phyloP scores from a whole-genome alignment of 208 protist genomes.

The Porcisia hertigi region DNA sequence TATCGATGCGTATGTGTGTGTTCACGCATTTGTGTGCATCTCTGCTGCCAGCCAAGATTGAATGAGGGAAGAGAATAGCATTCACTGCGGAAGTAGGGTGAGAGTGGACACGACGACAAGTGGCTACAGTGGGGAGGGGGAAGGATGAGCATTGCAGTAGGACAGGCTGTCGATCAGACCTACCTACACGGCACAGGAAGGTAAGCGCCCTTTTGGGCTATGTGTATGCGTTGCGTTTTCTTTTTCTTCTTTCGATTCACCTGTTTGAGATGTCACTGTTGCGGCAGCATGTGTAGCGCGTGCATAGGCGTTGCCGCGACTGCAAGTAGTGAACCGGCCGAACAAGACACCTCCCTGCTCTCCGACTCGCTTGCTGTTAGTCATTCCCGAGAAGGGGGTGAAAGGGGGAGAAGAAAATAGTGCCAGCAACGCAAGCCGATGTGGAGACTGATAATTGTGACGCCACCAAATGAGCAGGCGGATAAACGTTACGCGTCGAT shows the following conservation, averaged over 20 bases:
- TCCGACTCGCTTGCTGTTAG: slow-evolving; percentile 1
- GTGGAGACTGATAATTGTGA: background rate
- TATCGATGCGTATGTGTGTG: background rate
- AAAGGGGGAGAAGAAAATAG: background rate
- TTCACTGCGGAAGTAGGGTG: too few relatives aligned
- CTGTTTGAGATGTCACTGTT: background rate
- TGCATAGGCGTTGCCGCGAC: background rate
- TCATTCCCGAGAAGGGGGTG: background rate
- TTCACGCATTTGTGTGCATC: too few relatives aligned
- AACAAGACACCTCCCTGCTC: background rate
- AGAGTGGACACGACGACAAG: too few relatives aligned
- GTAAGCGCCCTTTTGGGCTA: background rate
- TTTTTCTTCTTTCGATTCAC: background rate
- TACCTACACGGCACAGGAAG: too few relatives aligned
- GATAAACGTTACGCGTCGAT: background rate
- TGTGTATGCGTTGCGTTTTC: background rate
- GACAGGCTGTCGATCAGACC: too few relatives aligned
- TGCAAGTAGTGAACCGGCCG: background rate
- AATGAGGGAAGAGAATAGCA: too few relatives aligned
- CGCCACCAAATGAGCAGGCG: background rate
- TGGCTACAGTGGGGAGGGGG: too few relatives aligned
- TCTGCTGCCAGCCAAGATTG: too few relatives aligned
- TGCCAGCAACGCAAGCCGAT: background rate
- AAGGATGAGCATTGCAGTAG: too few relatives aligned
- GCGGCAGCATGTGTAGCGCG: background rate